These are phyloP conservation scores for Omphalotus guepiniiformis DNA, from an alignment of 768 basidiomycete species.

Conservation along the genomic window DNA sequence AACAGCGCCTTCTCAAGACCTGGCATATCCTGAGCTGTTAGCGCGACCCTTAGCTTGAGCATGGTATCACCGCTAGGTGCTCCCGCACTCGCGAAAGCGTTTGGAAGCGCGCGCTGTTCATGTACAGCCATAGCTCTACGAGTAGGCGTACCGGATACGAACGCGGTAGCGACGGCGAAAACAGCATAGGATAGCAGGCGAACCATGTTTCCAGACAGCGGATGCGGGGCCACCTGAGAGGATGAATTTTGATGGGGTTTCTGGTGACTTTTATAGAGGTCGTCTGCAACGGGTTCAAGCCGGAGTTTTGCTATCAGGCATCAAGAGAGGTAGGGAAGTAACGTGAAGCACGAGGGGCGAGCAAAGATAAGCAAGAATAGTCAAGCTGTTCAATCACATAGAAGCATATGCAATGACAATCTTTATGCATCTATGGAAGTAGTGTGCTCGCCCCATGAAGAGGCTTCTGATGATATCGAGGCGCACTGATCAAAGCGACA, in stretches of 20 bases:
- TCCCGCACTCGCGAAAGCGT: slow-evolving; percentile 23
- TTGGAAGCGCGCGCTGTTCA: slow-evolving; percentile 21
- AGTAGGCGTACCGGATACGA: slow-evolving; percentile 5
- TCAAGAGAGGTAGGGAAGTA: not conserved
- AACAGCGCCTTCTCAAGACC: slow-evolving; percentile 33
- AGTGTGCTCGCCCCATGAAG: not conserved
- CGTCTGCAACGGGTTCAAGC: not conserved
- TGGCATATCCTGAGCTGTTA: slow-evolving; percentile 28
- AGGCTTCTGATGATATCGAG: too few species aligned
- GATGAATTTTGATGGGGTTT: not conserved
- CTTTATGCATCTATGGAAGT: too few species aligned
- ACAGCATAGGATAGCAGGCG: slow-evolving; percentile 4
- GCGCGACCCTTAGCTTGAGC: slow-evolving; percentile 33
- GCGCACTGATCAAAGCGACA: too few species aligned
- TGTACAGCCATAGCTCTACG: slow-evolving; percentile 19
- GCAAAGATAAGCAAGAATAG: not conserved
- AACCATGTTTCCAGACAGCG: slow-evolving; percentile 7
- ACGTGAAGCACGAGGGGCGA: not conserved
- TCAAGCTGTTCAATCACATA: not conserved
- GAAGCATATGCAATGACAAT: too few species aligned
- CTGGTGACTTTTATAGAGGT: slow-evolving; percentile 7
- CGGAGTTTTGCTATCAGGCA: not conserved
- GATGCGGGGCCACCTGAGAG: slow-evolving; percentile 2
- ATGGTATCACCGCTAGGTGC: slow-evolving; percentile 23
- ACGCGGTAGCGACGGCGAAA: not conserved